Evolutionary conservation across 2,329 filamentous ascomycete species (phyloP).

Genomic region (Helicocarpus griseus): DNA sequence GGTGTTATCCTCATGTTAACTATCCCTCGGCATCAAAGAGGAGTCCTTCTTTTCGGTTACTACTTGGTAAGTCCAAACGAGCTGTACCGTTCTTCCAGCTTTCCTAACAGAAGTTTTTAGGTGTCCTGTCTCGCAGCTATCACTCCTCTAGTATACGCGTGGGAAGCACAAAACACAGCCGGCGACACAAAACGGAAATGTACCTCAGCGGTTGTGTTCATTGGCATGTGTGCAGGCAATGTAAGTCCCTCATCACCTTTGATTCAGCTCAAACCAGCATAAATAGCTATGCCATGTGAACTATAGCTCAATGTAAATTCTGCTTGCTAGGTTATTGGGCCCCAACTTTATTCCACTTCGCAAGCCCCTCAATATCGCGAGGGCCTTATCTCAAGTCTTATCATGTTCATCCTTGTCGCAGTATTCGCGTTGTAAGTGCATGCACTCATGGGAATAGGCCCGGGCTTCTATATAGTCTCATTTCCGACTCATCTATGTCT

Average conservation of each 20-base stretch:
- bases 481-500: neutral
- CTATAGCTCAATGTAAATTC: no score
- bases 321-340: slow-evolving; percentile 19
- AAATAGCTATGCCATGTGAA: no score
- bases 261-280: neutral
- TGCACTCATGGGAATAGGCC: neutral
- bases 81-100: neutral
- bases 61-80: slow-evolving; percentile 33
- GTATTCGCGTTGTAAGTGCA: slow-evolving; percentile 18
- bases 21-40: slow-evolving; percentile 38
- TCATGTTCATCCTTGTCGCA: slow-evolving; percentile 25
- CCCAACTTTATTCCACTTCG: slow-evolving; percentile 24
- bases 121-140: slow-evolving; percentile 25
- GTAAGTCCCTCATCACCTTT: slow-evolving; percentile 8
- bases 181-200: slow-evolving; percentile 30
- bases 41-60: slow-evolving; percentile 42
- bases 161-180: slow-evolving; percentile 29
- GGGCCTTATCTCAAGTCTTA: slow-evolving; percentile 24
- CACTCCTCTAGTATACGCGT: slow-evolving; percentile 27
- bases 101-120: slow-evolving; percentile 5
- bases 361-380: slow-evolving; percentile 26
- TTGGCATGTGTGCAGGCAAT: slow-evolving; percentile 30
- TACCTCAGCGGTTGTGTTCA: slow-evolving; percentile 25
- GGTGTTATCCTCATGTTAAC: slow-evolving; percentile 42
- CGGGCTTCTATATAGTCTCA: no score